Evolutionary conservation across 768 basidiomycete species (phyloP).

Genomic region (Xanthoconium purpureum): DNA sequence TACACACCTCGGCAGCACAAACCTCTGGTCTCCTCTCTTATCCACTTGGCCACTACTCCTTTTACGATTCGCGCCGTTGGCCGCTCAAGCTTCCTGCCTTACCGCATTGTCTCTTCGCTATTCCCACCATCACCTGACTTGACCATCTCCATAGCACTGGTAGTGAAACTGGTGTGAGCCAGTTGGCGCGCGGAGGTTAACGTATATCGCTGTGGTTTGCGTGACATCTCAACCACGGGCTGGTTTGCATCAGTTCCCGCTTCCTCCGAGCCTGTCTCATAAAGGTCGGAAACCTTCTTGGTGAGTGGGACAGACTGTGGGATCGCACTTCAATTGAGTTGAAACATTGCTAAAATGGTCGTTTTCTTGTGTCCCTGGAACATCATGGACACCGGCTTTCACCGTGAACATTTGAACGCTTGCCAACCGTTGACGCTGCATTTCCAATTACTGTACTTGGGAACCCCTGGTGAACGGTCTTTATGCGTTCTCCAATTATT

Average conservation of each 20-base stretch:
- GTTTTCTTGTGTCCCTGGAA: background rate
- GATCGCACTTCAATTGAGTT: background rate
- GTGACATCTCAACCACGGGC: background rate
- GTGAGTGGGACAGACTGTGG: too few species aligned
- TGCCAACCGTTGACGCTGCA: background rate
- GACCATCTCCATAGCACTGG: background rate
- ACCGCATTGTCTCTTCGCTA: background rate
- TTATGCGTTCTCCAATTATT: too few species aligned
- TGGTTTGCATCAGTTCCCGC: constrained; percentile 3
- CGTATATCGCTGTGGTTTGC: background rate
- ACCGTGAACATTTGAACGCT: background rate
- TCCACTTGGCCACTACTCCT: background rate
- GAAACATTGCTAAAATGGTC: background rate
- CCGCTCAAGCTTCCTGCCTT: background rate
- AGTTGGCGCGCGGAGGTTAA: background rate
- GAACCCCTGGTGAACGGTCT: too few species aligned
- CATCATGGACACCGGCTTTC: background rate
- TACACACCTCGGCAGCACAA: background rate
- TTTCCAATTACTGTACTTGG: too few species aligned
- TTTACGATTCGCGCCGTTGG: background rate
- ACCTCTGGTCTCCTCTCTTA: background rate
- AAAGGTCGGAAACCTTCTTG: too few species aligned
- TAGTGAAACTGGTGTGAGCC: background rate
- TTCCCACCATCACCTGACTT: constrained; percentile 11
- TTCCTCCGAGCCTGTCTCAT: constrained; percentile 7